phyloP scores from a whole-genome alignment of 805 yeast genomes.

The Metschnikowia borealis region DNA sequence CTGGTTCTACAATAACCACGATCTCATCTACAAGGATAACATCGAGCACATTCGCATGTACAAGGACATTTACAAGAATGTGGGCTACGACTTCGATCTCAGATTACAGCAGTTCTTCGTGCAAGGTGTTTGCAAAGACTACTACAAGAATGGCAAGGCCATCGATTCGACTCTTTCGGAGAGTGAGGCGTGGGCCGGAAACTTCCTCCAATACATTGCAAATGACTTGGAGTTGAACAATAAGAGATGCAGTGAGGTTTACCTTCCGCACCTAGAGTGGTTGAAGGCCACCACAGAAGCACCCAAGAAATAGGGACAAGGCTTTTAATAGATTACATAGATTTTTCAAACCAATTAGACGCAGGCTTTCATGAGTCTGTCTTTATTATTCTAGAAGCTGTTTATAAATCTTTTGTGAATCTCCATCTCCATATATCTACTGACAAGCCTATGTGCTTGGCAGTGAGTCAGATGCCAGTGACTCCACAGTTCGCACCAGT shows the following conservation, averaged over 20 bases:
- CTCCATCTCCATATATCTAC: too few relatives aligned
- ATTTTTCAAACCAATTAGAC: too few relatives aligned
- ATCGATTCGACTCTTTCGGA: conserved; percentile 21
- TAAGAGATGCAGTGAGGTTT: conserved; percentile 32
- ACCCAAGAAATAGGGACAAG: neutral
- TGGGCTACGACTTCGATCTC: conserved; percentile 43
- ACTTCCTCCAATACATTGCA: conserved; percentile 26
- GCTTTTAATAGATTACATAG: too few relatives aligned
- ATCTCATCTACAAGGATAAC: conserved; percentile 29
- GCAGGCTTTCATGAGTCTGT: too few relatives aligned
- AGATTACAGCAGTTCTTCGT: conserved; percentile 36
- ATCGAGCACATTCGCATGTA: conserved; percentile 41
- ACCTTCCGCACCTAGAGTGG: conserved; percentile 42
- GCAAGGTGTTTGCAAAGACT: conserved; percentile 36
- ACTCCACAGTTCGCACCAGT: conserved; percentile 4
- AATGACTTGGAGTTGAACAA: conserved; percentile 21
- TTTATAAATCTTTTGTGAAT: too few relatives aligned
- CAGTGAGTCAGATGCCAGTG: neutral
- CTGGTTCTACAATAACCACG: conserved; percentile 21
- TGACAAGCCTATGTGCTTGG: neutral
- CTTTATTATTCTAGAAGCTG: too few relatives aligned
- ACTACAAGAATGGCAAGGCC: conserved; percentile 25
- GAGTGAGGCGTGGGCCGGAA: conserved; percentile 31
- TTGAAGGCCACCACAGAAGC: conserved; percentile 30
- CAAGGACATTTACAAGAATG: conserved; percentile 28